These are phyloP conservation scores for Byssochlamys sp. DNA, from an alignment of 2,329 filamentous ascomycete genomes.

Conservation along the genomic window DNA sequence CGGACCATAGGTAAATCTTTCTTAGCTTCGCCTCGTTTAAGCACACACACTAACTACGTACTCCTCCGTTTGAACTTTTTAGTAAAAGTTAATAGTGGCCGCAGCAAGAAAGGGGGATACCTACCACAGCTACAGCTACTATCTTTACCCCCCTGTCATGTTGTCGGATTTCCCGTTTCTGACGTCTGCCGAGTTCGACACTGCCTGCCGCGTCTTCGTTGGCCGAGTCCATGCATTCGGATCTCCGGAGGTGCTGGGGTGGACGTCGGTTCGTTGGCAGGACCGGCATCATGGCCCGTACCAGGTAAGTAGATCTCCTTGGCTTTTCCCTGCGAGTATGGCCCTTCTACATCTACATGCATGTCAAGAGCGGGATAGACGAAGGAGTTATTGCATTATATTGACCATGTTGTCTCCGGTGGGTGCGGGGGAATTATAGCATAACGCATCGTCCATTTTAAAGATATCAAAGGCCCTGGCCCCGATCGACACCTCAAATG, in stretches of 20 bases:
- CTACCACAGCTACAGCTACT: no score
- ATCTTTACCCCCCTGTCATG: background rate
- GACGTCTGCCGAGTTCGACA: constrained; percentile 52
- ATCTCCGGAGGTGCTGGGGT: constrained; percentile 47
- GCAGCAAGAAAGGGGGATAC: no score
- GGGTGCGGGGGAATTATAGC: constrained; percentile 9
- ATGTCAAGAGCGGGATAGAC: background rate
- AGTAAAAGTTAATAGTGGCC: no score
- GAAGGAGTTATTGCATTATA: background rate
- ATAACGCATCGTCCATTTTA: constrained; percentile 14
- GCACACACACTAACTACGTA: no score
- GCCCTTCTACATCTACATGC: background rate
- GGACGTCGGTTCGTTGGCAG: constrained; percentile 19
- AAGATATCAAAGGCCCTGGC: constrained; percentile 20
- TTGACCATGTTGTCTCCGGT: constrained; percentile 5
- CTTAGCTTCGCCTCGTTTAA: no score
- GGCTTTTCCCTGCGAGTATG: background rate
- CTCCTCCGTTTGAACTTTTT: no score
- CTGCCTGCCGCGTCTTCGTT: constrained; percentile 52
- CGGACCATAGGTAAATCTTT: no score
- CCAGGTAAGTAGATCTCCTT: background rate
- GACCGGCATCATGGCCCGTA: background rate
- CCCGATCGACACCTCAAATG: constrained; percentile 3
- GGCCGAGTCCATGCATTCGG: constrained; percentile 43
- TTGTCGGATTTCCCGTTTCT: constrained; percentile 50